Conservation (phyloP, 169 alveolate species). For the Perkinsus chesapeaki region DNA sequence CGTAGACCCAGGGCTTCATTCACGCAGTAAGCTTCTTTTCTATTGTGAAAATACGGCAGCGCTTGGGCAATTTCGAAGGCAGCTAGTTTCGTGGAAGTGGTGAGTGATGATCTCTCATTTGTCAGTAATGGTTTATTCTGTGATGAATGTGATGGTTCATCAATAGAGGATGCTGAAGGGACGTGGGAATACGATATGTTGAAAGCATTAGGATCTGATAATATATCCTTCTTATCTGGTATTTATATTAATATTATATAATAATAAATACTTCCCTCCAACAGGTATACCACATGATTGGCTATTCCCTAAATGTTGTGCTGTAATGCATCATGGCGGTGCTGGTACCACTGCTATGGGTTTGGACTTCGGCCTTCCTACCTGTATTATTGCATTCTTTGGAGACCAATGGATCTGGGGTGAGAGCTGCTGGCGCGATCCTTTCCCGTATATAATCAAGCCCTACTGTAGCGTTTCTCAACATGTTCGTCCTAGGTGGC, state of each 20-base stretch:
- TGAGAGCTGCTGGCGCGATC: neutral
- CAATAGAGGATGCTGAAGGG: neutral
- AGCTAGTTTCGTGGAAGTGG: neutral
- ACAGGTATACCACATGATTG: neutral
- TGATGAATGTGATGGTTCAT: neutral
- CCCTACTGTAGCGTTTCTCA: neutral
- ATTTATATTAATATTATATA: neutral
- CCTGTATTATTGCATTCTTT: neutral
- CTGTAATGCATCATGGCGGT: conserved; percentile 10
- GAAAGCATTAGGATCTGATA: neutral
- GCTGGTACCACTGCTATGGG: conserved; percentile 12
- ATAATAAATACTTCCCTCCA: neutral
- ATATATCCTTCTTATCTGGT: neutral
- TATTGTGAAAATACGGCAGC: neutral
- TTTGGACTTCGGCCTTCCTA: neutral
- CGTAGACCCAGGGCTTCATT: neutral
- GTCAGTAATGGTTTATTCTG: neutral
- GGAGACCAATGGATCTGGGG: conserved; percentile 16
- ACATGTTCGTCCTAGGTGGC: neutral
- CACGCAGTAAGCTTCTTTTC: neutral
- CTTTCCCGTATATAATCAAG: neutral
- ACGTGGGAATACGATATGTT: neutral
- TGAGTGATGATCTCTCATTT: neutral
- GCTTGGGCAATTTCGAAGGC: neutral
- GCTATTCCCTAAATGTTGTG: neutral